Percentiles rank a stretch among this genome's conserved stretches.
These are phyloP conservation scores for Cryptosporidium baileyi DNA, from an alignment of 169 alveolate genomes.

Conservation along the genomic window DNA sequence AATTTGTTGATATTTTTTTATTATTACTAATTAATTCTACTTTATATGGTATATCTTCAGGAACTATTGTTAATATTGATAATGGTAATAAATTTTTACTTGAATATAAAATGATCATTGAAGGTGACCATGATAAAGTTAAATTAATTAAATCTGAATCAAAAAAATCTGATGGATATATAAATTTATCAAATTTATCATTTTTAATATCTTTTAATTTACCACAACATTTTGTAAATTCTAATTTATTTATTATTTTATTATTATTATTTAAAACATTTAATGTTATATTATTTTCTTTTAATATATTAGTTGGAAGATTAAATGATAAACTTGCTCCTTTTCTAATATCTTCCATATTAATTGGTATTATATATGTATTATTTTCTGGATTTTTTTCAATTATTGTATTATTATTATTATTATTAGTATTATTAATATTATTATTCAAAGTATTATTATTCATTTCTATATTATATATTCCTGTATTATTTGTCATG, in stretches of 20 bases:
- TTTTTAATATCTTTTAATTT: not conserved
- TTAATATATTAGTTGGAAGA: not conserved
- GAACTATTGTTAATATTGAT: not conserved
- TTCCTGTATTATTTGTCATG: too few relatives aligned
- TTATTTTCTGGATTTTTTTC: too few relatives aligned
- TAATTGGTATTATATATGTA: constrained; percentile 4
- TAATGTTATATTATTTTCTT: not conserved
- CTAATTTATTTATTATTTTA: not conserved
- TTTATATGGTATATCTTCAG: not conserved
- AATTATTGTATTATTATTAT: too few relatives aligned
- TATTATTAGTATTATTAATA: too few relatives aligned
- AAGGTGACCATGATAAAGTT: constrained; percentile 8
- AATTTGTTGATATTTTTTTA: not conserved
- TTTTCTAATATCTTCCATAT: not conserved
- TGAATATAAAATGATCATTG: not conserved
- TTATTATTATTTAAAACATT: not conserved
- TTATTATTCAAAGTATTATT: not conserved
- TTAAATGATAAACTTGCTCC: constrained; percentile 20
- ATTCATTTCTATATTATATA: not conserved
- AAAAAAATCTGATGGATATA: not conserved
- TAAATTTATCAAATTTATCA: not conserved
- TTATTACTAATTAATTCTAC: not conserved
- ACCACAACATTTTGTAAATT: not conserved
- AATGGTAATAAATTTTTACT: not conserved
- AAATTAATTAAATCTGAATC: not conserved